Base-by-base conservation (phyloP, 2,329 filamentous ascomycete genomes). In the Apiospora hydei region DNA sequence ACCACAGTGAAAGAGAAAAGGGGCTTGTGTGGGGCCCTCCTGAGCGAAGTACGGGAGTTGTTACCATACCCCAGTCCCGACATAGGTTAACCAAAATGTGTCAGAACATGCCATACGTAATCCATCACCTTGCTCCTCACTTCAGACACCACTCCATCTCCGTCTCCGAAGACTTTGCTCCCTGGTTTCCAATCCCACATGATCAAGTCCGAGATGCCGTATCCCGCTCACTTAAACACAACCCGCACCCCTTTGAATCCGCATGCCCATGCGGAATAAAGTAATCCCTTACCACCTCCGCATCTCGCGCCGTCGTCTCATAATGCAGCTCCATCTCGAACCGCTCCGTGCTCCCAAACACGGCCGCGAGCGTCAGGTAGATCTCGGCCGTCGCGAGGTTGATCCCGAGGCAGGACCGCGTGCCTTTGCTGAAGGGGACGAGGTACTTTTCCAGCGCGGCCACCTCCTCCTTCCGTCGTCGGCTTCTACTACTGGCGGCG, bases 401-500 rank as follows among this genome's bases (percentile, higher is more conserved):
- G 21, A 67, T 38, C 13, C 61, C 70, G 34, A 71, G 41, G 34
- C 70, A 71, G 21, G 16, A 14, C 24, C 70, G 70, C 16, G 44
- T 47, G 43, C 70, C 70, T 11, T 44, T 69, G 38, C 61, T 8
- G 24, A 71, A 71, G 16, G 70, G n/a, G 6, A 72, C 43, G 11
- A 72, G 67, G 24, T 38, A 46, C 71, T 41, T 69, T 11, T 69
- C 71, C 13, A 72, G 71, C 13, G 24, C 38, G 16, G 41, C 26
- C 13, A 41, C 47, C 14, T n/a, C 44, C 14, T 46, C 14, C 7
- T 8, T 38, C 7, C 34, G 5, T 8, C 34, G 34, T 30, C 26
- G 26, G 26, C 26, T 30, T 30, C 26, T 30, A 30, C 26, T 30
- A 3, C 26, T 30, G 26, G 3, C 3, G 26, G 26, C 3, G 26